These are phyloP conservation scores for Rhizophagus sp. DNA, from an alignment of 192 early-diverging fungal genomes.

Conservation along the genomic window DNA sequence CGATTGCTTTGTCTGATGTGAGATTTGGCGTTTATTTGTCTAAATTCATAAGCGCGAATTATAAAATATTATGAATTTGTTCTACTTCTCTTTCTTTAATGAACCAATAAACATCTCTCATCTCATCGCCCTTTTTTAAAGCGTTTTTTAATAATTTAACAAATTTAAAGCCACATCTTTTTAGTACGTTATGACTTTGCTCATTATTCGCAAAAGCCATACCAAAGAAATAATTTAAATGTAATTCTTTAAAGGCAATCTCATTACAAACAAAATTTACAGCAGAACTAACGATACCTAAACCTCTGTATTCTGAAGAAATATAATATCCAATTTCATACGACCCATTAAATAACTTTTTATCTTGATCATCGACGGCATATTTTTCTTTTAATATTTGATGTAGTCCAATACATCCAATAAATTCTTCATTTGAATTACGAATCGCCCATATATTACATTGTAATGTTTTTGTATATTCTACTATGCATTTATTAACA, in stretches of 20 bases:
- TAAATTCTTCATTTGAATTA: conserved; percentile 1
- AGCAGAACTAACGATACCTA: background rate
- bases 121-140: background rate
- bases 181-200: background rate
- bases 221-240: background rate
- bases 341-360: background rate
- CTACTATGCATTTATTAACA: background rate
- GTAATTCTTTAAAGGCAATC: background rate
- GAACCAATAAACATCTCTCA: background rate
- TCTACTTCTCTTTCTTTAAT: background rate
- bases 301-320: background rate
- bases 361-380: background rate
- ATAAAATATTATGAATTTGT: background rate
- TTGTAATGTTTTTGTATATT: background rate
- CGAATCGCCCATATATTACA: conserved; percentile 8
- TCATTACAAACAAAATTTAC: conserved; percentile 16
- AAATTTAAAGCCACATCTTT: background rate
- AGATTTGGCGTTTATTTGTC: no score
- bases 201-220: background rate
- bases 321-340: conserved; percentile 17
- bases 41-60: no score
- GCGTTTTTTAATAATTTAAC: background rate
- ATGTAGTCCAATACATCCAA: background rate
- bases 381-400: background rate
- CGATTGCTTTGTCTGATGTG: no score